Evolutionary conservation across 2,329 filamentous ascomycete species (phyloP).

Genomic region (Neocatenulostroma microsporum): DNA sequence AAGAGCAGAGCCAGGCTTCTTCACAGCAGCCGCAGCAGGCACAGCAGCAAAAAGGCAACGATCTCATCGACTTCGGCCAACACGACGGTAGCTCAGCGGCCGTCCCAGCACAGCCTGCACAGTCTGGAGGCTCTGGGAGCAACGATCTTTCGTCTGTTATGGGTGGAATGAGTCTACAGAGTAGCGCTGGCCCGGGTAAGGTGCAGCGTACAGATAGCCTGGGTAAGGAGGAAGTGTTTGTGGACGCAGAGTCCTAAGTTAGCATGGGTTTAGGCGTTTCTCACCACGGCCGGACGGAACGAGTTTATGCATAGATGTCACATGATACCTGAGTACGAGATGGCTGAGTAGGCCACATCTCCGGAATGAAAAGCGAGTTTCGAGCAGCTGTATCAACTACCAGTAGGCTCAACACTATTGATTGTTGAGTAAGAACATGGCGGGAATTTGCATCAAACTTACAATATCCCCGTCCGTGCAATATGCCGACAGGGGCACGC

Average conservation of each 20-base stretch:
- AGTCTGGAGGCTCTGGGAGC: constrained; percentile 6
- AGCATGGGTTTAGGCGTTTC: too few relatives aligned
- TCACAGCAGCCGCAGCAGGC: constrained; percentile 6
- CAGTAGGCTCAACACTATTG: too few relatives aligned
- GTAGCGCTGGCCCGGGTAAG: constrained; percentile 7
- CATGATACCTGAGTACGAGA: too few relatives aligned
- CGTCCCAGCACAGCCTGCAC: constrained; percentile 2
- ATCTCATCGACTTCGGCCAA: constrained; percentile 54
- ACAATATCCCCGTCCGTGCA: too few relatives aligned
- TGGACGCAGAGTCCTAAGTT: constrained; percentile 37
- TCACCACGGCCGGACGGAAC: too few relatives aligned
- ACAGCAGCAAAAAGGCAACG: constrained; percentile 21
- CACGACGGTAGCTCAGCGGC: constrained; percentile 26
- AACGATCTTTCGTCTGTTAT: constrained; percentile 3
- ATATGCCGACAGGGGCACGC: too few relatives aligned
- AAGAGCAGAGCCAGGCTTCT: constrained; percentile 9
- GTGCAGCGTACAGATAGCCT: constrained; percentile 32
- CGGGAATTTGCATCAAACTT: too few relatives aligned
- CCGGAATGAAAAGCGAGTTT: too few relatives aligned
- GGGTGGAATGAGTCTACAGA: constrained; percentile 10
- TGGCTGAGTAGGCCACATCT: too few relatives aligned
- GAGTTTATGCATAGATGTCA: too few relatives aligned
- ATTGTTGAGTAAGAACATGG: too few relatives aligned
- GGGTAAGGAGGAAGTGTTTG: constrained; percentile 39
- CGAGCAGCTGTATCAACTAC: too few relatives aligned